These are phyloP conservation scores for Stereum hirsutum DNA, from an alignment of 1,284 basidiomycete species.

Conservation along the genomic window DNA sequence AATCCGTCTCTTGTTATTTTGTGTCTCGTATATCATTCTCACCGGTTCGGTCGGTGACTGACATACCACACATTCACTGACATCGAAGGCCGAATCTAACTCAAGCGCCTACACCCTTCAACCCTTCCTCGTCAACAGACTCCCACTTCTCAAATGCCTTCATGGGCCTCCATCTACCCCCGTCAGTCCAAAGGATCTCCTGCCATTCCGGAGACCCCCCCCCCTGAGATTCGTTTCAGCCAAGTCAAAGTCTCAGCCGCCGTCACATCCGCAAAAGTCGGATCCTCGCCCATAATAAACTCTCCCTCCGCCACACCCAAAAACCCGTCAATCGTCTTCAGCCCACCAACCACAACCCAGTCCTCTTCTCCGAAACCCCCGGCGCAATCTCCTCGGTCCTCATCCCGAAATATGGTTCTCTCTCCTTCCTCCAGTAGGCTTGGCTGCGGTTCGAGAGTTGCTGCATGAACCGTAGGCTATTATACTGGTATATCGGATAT, in stretches of 20 bases:
- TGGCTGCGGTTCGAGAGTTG: constrained; percentile 22
- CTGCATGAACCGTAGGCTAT: constrained; percentile 15
- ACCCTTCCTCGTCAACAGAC: neutral
- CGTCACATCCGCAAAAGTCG: constrained; percentile 29
- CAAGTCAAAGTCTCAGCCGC: constrained; percentile 20
- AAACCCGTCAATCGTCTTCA: constrained; percentile 21
- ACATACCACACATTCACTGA: too few species aligned
- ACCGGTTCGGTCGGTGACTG: too few species aligned
- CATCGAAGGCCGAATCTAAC: too few species aligned
- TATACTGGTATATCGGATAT: constrained; percentile 2
- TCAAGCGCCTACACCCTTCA: too few species aligned
- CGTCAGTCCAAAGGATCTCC: constrained; percentile 18
- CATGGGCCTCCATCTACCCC: constrained; percentile 15
- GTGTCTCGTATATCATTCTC: too few species aligned
- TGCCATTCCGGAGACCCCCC: neutral
- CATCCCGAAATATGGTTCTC: constrained; percentile 23
- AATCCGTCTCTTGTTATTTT: too few species aligned
- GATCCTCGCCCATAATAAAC: constrained; percentile 17
- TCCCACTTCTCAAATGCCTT: constrained; percentile 1
- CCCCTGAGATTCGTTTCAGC: constrained; percentile 12
- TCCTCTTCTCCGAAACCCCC: constrained; percentile 11
- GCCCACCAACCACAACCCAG: constrained; percentile 19
- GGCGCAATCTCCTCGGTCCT: constrained; percentile 25
- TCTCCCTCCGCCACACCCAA: constrained; percentile 17
- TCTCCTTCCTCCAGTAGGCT: constrained; percentile 27